Base-by-base conservation (phyloP, 495 filamentous ascomycete genomes). In the Baudoinia panamericana region DNA sequence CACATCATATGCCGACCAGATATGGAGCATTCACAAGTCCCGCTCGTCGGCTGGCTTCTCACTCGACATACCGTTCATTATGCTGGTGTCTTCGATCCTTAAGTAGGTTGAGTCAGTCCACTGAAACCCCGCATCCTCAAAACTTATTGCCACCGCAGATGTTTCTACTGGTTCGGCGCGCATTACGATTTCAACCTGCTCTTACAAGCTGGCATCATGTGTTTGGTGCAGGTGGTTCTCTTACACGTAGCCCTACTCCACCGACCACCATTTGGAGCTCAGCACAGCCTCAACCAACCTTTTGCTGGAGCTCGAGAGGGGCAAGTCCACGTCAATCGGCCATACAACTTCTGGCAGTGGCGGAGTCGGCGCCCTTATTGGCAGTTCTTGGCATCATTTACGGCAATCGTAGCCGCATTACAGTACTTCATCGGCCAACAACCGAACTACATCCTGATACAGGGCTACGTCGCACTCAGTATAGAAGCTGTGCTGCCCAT, bases 301-400 rank as follows among this genome's bases (percentile, higher is more conserved):
- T 78, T 78, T 43, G 59, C 70, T 0, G 72, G 69, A 5, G 57
- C 61, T 5, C 68, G 68, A 43, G 72, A 77, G 41, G 62, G 66
- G 12, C 48, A 53, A 13, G 24, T 41, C 13, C 18, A 22, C 12
- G 47, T 51, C 18, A 51, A 62, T 41, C 66, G 90, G 39, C 88
- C 90, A 1, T 96, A 79, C 54, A 73, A 80, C 44, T 97, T 97
- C 57, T 97, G 90, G 90, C 82, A 84, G 56, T 97, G 90, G 90
- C 74, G 70, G 48, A 73, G 70, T 21, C 69, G 80, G 15, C 80
- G 78, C 48, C 87, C 88, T 71, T 97, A 94, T 58, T 97, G 87
- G 86, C 69, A 79, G 48, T 93, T 86, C 57, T 56, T 97, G 27
- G 63, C 72, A 23, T 79, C 79, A 61, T 73, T 93, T 43, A 70